Evolutionary conservation across 139 green algal genomes (phyloP).

Genomic region (Tetraselmis chui): DNA sequence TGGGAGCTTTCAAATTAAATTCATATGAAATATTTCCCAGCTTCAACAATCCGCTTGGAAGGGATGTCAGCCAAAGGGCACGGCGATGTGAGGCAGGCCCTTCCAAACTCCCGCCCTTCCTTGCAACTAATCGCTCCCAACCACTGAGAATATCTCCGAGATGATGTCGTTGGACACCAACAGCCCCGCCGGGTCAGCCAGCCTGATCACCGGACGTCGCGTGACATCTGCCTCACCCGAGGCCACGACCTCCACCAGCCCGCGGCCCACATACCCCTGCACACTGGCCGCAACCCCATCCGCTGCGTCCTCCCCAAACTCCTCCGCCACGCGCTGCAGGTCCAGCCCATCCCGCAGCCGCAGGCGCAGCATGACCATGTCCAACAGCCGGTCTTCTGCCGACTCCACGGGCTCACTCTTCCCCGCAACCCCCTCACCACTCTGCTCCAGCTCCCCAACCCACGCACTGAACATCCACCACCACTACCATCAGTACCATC

Average conservation of each 20-base stretch:
- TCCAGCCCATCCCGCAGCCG: conserved; percentile 67
- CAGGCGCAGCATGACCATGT: conserved; percentile 81
- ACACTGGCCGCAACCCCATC: conserved; percentile 23
- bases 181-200: conserved; percentile 76
- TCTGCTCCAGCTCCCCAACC: neutral
- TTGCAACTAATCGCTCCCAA: too few species aligned
- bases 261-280: conserved; percentile 18
- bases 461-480: too few species aligned
- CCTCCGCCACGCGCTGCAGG: conserved; percentile 27
- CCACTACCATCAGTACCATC: neutral
- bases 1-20: too few species aligned
- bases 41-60: too few species aligned
- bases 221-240: neutral
- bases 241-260: conserved; percentile 15
- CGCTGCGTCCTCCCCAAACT: conserved; percentile 29
- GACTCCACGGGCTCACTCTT: neutral
- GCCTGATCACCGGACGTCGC: conserved; percentile 23
- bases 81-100: too few species aligned
- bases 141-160: conserved; percentile 65
- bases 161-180: conserved; percentile 83
- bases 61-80: too few species aligned
- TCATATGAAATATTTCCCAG: too few species aligned
- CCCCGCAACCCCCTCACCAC: neutral
- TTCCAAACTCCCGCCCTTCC: too few species aligned
- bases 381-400: conserved; percentile 60